Conservation (phyloP, 2,329 filamentous ascomycete species). For the Xylariaceae sp. region DNA sequence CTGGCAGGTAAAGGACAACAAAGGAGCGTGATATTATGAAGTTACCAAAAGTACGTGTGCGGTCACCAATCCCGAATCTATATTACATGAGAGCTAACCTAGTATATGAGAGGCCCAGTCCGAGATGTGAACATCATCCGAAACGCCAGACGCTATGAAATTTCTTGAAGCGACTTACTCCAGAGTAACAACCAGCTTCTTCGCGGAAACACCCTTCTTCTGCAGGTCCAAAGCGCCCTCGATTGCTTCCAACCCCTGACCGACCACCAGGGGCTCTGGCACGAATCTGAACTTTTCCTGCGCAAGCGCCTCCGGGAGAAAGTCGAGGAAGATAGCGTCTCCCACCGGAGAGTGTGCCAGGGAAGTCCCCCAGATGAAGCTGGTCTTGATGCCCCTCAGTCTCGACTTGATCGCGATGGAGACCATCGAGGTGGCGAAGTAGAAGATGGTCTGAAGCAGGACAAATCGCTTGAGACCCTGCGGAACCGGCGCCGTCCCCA, state of each 20-base stretch:
- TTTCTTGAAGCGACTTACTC: too few species aligned
- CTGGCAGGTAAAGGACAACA: too few species aligned
- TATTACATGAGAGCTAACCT: too few species aligned
- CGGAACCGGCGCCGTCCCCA: not conserved
- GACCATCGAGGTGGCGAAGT: not conserved
- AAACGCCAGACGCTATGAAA: too few species aligned
- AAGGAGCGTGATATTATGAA: too few species aligned
- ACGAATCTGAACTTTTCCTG: slow-evolving; percentile 27
- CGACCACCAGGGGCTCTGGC: slow-evolving; percentile 31
- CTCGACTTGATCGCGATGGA: slow-evolving; percentile 19
- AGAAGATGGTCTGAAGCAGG: not conserved
- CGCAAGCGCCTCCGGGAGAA: slow-evolving; percentile 29
- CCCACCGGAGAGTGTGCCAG: too few species aligned
- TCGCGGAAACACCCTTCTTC: slow-evolving; percentile 31
- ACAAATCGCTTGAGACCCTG: not conserved
- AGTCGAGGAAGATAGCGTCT: slow-evolving; percentile 29
- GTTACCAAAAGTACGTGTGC: too few species aligned
- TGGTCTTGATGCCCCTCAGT: slow-evolving; percentile 24
- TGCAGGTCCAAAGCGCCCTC: slow-evolving; percentile 32
- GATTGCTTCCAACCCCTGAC: slow-evolving; percentile 33
- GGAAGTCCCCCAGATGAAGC: too few species aligned
- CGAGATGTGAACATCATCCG: too few species aligned
- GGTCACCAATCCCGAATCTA: too few species aligned
- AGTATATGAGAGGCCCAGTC: too few species aligned
- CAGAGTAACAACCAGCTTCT: slow-evolving; percentile 32